A percentile compares a stretch with the other conserved stretches of the same genome.
Conservation (phyloP, 1,284 basidiomycete genomes). For the Heterobasidion occidentale region DNA sequence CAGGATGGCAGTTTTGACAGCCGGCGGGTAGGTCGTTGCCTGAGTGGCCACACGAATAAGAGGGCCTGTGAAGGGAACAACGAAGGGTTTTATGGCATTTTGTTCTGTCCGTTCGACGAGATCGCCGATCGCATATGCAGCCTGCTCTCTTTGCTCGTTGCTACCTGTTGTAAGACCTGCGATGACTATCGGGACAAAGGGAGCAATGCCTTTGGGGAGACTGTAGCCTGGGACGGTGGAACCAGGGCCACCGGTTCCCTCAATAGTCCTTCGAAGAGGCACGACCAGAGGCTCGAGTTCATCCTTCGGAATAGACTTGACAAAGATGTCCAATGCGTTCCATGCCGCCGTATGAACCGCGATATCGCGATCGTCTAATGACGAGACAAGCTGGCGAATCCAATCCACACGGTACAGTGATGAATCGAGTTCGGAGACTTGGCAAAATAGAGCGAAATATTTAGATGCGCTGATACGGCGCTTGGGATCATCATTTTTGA, state of each 20-base stretch:
- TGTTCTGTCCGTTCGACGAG: slow-evolving; percentile 89
- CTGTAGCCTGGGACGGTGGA: slow-evolving; percentile 82
- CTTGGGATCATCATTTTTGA: slow-evolving; percentile 63
- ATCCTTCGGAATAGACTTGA: slow-evolving; percentile 90
- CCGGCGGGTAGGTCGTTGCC: slow-evolving; percentile 81
- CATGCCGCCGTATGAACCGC: slow-evolving; percentile 80
- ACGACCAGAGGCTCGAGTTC: slow-evolving; percentile 87
- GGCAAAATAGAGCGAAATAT: slow-evolving; percentile 77
- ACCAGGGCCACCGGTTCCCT: slow-evolving; percentile 78
- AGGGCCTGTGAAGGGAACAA: slow-evolving; percentile 94
- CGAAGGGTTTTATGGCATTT: slow-evolving; percentile 89
- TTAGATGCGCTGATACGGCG: slow-evolving; percentile 76
- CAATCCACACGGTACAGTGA: slow-evolving; percentile 88
- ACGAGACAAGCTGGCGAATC: slow-evolving; percentile 86
- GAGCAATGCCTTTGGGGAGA: slow-evolving; percentile 84
- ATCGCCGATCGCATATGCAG: slow-evolving; percentile 91
- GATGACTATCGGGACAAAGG: slow-evolving; percentile 84
- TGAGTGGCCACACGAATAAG: slow-evolving; percentile 91
- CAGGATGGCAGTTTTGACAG: slow-evolving; percentile 86
- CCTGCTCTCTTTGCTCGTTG: slow-evolving; percentile 86
- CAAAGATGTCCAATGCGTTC: slow-evolving; percentile 79
- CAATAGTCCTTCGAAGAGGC: slow-evolving; percentile 84
- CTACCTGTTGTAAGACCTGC: slow-evolving; percentile 79
- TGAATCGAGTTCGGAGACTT: slow-evolving; percentile 72
- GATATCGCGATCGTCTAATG: slow-evolving; percentile 75